Evolutionary conservation across 768 basidiomycete species (phyloP), one percentile per base, ranked within the genome.

Genomic region (Boletus subparvulus): DNA sequence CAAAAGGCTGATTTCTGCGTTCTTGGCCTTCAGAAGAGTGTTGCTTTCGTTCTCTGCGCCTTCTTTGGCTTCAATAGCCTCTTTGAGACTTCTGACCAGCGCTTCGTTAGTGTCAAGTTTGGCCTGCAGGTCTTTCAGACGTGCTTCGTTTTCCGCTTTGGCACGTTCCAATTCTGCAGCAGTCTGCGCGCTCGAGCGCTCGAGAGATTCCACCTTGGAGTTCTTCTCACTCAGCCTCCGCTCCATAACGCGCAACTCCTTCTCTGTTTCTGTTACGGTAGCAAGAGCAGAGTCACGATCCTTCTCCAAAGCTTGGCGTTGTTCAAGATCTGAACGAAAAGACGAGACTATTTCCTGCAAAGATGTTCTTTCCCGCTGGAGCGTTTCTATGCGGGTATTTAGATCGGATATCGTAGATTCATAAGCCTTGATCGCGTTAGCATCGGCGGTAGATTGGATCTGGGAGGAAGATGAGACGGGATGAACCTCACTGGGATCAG

Each of bases 301-400:
- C 41, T 69, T 66, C 56, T 78, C 76, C 33, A 80, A 59, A 17
- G 43, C 44, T 28, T 68, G 70, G 14, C 68, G 44, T 56, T 61
- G 68, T 36, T 65, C 61, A 14, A 60, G 55, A n/a, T 69, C 61
- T 4, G 56, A 57, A 28, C 61, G 61, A 47, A 63, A 59, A 24
- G 69, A 63, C 6, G 60, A 58, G 26, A 75, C 59, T 9, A 69
- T 63, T 21, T 69, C 61, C 50, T 79, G 80, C 30, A 93, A 73
- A 21, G 85, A 80, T 48, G 77, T 76, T 56, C 87, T 90, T 67
- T 93, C 90, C 53, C 82, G 83, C 66, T 92, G 87, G 10, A 90
- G 75, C 2, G 81, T 78, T 54, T 85, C 80, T 33, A 92, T 64
- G 19, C 82, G 73, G 16, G 70, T 63, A 35, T 67, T 63, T 16